These are phyloP conservation scores for Collybia nuda DNA, from an alignment of 768 basidiomycete species.

Conservation along the genomic window DNA sequence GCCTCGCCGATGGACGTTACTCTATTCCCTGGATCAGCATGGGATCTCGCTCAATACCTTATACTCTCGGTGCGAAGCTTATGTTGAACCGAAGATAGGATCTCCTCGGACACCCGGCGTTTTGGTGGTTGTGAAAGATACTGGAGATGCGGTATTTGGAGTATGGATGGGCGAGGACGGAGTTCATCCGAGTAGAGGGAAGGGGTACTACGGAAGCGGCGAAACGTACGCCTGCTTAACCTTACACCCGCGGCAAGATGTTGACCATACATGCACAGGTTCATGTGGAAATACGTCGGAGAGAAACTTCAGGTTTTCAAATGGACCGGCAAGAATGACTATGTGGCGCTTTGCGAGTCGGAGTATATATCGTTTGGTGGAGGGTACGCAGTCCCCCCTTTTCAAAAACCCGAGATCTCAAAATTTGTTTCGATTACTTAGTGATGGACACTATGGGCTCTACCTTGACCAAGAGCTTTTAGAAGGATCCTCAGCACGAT, in stretches of 20 bases:
- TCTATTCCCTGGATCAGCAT: conserved; percentile 93
- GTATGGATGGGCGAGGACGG: conserved; percentile 84
- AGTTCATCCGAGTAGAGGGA: conserved; percentile 53
- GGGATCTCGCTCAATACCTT: conserved; percentile 91
- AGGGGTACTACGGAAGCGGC: conserved; percentile 83
- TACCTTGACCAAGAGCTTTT: conserved; percentile 82
- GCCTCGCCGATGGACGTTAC: conserved; percentile 68
- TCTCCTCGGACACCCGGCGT: conserved; percentile 35
- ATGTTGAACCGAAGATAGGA: conserved; percentile 26
- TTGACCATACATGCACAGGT: conserved; percentile 43
- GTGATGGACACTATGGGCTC: conserved; percentile 86
- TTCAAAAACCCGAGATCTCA: background rate
- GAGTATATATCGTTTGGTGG: conserved; percentile 88
- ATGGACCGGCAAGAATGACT: conserved; percentile 89
- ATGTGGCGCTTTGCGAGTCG: conserved; percentile 83
- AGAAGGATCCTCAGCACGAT: conserved; percentile 81
- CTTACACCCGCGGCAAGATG: background rate
- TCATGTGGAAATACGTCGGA: conserved; percentile 69
- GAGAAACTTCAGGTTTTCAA: conserved; percentile 60
- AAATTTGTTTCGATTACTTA: conserved; percentile 20
- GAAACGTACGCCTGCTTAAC: conserved; percentile 64
- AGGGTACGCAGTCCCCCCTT: conserved; percentile 57
- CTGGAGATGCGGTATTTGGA: conserved; percentile 70
- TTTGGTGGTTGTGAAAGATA: conserved; percentile 67
- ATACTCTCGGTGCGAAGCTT: conserved; percentile 62